Base-by-base conservation (phyloP, 1,284 basidiomycete genomes). In the Mycosarcoma mackinlayi region DNA sequence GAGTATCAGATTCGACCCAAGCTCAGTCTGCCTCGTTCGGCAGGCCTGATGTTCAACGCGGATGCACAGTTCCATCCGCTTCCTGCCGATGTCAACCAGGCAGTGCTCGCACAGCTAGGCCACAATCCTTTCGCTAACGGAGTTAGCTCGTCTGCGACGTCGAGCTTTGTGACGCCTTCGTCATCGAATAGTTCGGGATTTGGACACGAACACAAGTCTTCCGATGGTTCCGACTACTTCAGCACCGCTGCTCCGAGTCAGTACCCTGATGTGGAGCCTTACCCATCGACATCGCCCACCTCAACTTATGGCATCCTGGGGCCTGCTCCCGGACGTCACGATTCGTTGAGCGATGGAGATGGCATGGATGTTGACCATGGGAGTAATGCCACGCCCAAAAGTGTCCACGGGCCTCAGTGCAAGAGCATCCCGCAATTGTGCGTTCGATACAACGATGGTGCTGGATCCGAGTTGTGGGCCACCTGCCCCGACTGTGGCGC, bases 401-500 rank as follows among this genome's bases (percentile, higher is more conserved):
- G 41, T 9, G 33, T 50, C 4, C 75, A 77, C n/a, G 75, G 73
- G 7, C 53, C 61, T 1, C 67, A 74, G 25, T 78, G 77, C 65
- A 72, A 69, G 44, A 75, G 75, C 59, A 76, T 77, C 37, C 75
- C 75, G 0, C 75, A 72, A 31, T 70, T 78, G 23, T 73, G 70
- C n/a, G 77, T 78, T 4, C 42, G 75, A 6, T 56, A 73, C 48
- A 64, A 69, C 33, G 60, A 73, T 23, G 69, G 73, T 4, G 45
- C 59, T 8, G 50, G 51, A 6, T 75, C 73, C 6, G 66, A 78
- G 31, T 65, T 78, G 18, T 78, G 77, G 77, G 72, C 75, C 4
- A 68, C 58, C 24, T 78, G 77, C 33, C 73, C 67, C 5, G 77
- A 72, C 24, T 72, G 69, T 25, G 69, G 69, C 23, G 56, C 63